Evolutionary conservation across 192 early-diverging fungal genomes (phyloP), one percentile per base, ranked within the genome.

Genomic region (Backusella liffmaniae): DNA sequence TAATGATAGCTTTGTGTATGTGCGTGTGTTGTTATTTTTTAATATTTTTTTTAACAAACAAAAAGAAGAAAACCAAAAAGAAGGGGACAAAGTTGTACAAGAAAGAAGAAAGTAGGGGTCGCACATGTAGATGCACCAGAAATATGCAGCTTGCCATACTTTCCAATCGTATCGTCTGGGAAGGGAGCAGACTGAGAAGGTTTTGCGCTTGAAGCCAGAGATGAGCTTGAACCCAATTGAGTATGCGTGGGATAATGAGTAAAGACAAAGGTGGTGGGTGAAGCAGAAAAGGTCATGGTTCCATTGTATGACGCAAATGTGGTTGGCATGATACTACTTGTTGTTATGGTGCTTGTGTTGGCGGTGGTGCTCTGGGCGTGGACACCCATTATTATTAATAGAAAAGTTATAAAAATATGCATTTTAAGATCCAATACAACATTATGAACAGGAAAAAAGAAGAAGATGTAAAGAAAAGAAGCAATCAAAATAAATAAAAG

Each of bases 101-200:
- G n/a, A 68, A 21, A 37, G n/a, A 68, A 68, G 5, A 41, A 21
- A 70, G n/a, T 70, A 46, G 41, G 26, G 21, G 21, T 12, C 10
- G 69, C 26, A 39, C n/a, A 69, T 69, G 67, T 49, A 74, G 66
- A 35, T 56, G 66, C 74, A 56, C 36, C 26, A 29, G 66, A 69
- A 18, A 76, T 67, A 70, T 76, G 70, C 32, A 79, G 51, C 49
- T 67, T 66, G n/a, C 77, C 77, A 65, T 74, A 70, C 37, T 79
- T 73, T 32, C 77, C 77, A 62, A 74, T 56, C 3, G 77, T 67
- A 70, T 79, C 77, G 39, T 79, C 77, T 23, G 77, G 77, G 13
- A 79, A 53, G 16, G 77, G 77, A 23, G 77, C 77, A 1, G 77
- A 79, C 15, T 70, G 51, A 34, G 77, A 70, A 34, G 70, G 77